Evolutionary conservation across 1,284 basidiomycete genomes (phyloP), one percentile per base, ranked within the genome.

Genomic region (Heterobasidion occidentale): DNA sequence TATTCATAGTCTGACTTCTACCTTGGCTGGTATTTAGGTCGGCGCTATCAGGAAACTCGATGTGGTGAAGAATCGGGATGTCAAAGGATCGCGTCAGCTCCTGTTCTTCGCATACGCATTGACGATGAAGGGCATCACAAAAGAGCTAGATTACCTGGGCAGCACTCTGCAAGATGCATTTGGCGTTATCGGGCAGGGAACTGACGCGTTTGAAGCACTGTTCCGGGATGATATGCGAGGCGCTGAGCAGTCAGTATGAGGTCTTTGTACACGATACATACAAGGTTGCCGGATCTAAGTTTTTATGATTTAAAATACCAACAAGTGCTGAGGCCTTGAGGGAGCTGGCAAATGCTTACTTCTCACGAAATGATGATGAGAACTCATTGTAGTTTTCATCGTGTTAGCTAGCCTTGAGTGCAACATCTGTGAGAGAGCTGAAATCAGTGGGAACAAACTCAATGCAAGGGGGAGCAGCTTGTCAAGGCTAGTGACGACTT

Each of bases 61-160:
- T 42, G 84, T 94, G 6, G 92, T 97, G 14, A 87, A 86, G 63
- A 88, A 77, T 67, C 85, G 77, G 7, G 83, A 90, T 47, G 80
- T 84, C 34, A 84, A 83, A 63, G 83, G 79, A 7, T 93, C 92
- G 7, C 79, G 88, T 42, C 92, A 95, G 64, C 75, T 98, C 7
- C 77, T 98, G 19, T 98, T 92, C 73, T 96, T 97, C 65, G 93
- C 93, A 1, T 98, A 98, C 66, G 92, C 92, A 0, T 74, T 96
- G 54, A 91, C 91, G 55, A 96, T 97, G 93, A 84, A 88, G 68
- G 92, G 93, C 8, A 90, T 97, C 36, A 94, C 93, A 17, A 79
- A 83, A 57, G 92, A 96, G 65, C 78, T 97, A 17, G 90, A 95
- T 52, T 79, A 74, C 54, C 74, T 96, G 2, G 94, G 94, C 0